Conservation (phyloP, 257 asterid genomes). For the Haberlea rhodopensis region DNA sequence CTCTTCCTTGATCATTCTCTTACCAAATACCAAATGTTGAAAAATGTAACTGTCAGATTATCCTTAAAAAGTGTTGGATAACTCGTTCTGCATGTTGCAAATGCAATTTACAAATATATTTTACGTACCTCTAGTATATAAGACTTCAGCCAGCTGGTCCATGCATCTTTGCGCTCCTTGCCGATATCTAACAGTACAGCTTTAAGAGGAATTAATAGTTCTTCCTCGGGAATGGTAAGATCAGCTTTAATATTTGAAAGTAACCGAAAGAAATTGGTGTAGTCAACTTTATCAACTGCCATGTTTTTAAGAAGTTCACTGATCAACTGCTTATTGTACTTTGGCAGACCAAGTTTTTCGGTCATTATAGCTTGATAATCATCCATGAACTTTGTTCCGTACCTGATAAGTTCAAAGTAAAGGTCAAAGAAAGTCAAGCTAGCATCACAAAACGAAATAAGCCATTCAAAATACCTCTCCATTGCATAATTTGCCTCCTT, state of each 20-base stretch:
- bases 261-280: conserved; percentile 92
- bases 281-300: conserved; percentile 98
- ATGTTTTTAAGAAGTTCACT: conserved; percentile 87
- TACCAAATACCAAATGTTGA: too few relatives aligned
- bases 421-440: conserved; percentile 21
- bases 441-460: conserved; percentile 4
- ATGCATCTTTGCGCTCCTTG: conserved; percentile 87
- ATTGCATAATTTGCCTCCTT: conserved; percentile 79
- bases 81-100: background rate
- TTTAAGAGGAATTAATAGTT: conserved; percentile 74
- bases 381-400: conserved; percentile 92
- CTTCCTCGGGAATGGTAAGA: conserved; percentile 53
- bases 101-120: background rate
- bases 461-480: conserved; percentile 63
- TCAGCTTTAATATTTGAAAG: conserved; percentile 87
- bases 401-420: conserved; percentile 41
- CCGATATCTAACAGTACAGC: conserved; percentile 95
- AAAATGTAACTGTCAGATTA: too few relatives aligned
- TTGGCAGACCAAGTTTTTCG: conserved; percentile 80
- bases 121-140: conserved; percentile 74
- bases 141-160: conserved; percentile 85
- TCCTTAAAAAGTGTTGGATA: too few relatives aligned
- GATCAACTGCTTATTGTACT: conserved; percentile 84
- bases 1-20: too few relatives aligned
- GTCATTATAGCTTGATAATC: conserved; percentile 95